These are phyloP conservation scores for Cyberlindnera nakhonratchasimensis DNA, from an alignment of 805 yeast species.

Conservation along the genomic window DNA sequence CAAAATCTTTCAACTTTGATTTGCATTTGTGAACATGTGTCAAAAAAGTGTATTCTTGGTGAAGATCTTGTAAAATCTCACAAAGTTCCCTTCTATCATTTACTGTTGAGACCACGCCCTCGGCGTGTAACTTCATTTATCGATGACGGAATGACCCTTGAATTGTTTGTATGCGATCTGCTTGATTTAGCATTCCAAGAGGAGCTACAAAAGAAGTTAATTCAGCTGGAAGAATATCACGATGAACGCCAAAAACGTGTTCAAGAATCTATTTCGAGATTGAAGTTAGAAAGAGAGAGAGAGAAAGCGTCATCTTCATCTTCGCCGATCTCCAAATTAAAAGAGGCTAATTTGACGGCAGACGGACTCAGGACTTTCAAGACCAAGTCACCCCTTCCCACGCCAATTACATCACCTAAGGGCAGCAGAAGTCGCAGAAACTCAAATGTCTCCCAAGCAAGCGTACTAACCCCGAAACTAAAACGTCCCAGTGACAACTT, in stretches of 20 bases:
- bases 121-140: slow-evolving; percentile 10
- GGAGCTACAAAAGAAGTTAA: slow-evolving; percentile 14
- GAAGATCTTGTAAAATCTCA: slow-evolving; percentile 8
- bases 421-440: slow-evolving; percentile 15
- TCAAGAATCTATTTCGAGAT: slow-evolving; percentile 13
- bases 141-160: slow-evolving; percentile 11
- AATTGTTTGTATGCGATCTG: slow-evolving; percentile 16
- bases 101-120: slow-evolving; percentile 26
- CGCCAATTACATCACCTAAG: slow-evolving; percentile 23
- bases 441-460: slow-evolving; percentile 11
- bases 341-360: slow-evolving; percentile 7
- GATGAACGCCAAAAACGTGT: slow-evolving; percentile 18
- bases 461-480: slow-evolving; percentile 9
- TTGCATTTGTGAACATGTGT: slow-evolving; percentile 21
- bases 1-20: slow-evolving; percentile 29
- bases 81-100: slow-evolving; percentile 26
- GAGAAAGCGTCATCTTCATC: slow-evolving; percentile 7
- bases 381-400: slow-evolving; percentile 23
- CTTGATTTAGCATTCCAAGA: slow-evolving; percentile 11
- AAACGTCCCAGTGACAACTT: slow-evolving; percentile 23
- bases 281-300: slow-evolving; percentile 13
- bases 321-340: slow-evolving; percentile 5
- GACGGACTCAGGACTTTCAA: slow-evolving; percentile 25
- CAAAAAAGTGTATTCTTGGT: slow-evolving; percentile 4
- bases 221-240: slow-evolving; percentile 18